Conservation (phyloP, 2,329 filamentous ascomycete species). For the Alternaria postmessia region DNA sequence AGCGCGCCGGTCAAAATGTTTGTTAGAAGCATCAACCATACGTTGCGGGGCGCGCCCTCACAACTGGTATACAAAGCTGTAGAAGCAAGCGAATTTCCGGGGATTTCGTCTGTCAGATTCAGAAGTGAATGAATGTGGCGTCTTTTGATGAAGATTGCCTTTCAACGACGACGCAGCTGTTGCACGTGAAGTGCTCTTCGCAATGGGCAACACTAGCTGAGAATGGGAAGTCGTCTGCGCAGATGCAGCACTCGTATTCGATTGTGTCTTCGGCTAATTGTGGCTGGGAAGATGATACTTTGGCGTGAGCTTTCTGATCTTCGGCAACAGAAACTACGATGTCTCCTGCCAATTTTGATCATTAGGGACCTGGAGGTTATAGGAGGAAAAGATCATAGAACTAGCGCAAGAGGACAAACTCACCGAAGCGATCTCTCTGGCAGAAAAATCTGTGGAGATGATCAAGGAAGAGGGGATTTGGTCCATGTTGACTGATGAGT, state of each 20-base stretch:
- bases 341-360: too few relatives aligned
- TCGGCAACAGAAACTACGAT: neutral
- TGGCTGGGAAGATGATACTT: neutral
- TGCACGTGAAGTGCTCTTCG: constrained; percentile 11
- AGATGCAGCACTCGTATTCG: constrained; percentile 9
- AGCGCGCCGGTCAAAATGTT: too few relatives aligned
- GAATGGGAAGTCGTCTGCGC: neutral
- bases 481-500: constrained; percentile 26
- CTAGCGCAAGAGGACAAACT: constrained; percentile 8
- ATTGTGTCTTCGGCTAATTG: neutral
- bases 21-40: too few relatives aligned
- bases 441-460: constrained; percentile 21
- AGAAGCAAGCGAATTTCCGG: too few relatives aligned
- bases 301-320: neutral
- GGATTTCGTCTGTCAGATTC: too few relatives aligned
- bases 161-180: constrained; percentile 1
- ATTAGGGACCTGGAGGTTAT: too few relatives aligned
- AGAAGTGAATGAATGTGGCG: too few relatives aligned
- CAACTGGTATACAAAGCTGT: too few relatives aligned
- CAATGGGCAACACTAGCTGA: constrained; percentile 2
- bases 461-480: constrained; percentile 26
- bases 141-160: too few relatives aligned
- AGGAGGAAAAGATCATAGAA: constrained; percentile 15
- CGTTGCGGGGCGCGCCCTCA: too few relatives aligned
- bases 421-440: constrained; percentile 18